Percentiles rank a stretch among this genome's conserved stretches.
Evolutionary conservation across 2,329 filamentous ascomycete species (phyloP).

Genomic region (Chaetomium globosum): DNA sequence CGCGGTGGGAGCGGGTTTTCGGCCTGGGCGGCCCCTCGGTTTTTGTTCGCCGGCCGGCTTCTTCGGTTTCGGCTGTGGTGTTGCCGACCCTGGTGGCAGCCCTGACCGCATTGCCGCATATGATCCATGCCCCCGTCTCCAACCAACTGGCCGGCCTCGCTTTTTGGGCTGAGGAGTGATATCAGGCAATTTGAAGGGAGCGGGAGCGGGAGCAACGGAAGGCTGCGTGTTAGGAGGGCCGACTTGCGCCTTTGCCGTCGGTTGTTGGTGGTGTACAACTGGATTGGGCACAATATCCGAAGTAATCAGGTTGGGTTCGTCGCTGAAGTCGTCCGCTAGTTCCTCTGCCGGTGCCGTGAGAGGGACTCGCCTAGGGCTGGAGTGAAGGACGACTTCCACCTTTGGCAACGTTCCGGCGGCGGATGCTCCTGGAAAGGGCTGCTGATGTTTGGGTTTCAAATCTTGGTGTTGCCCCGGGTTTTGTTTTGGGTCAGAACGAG

Average conservation of each 20-base stretch:
- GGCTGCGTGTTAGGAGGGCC: slow-evolving; percentile 12
- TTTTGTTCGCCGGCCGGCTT: slow-evolving; percentile 36
- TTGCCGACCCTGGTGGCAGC: slow-evolving; percentile 16
- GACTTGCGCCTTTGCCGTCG: slow-evolving; percentile 5
- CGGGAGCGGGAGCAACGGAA: slow-evolving; percentile 6
- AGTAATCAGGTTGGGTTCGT: slow-evolving; percentile 23
- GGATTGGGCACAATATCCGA: slow-evolving; percentile 29
- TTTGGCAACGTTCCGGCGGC: slow-evolving; percentile 8
- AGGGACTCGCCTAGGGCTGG: slow-evolving; percentile 21
- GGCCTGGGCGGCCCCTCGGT: slow-evolving; percentile 49
- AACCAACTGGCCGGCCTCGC: slow-evolving; percentile 55
- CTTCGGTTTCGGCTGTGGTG: slow-evolving; percentile 27
- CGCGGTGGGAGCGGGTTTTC: slow-evolving; percentile 45
- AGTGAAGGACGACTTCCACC: slow-evolving; percentile 27
- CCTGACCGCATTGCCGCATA: slow-evolving; percentile 35
- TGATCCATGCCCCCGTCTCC: slow-evolving; percentile 43
- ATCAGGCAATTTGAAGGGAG: slow-evolving; percentile 11
- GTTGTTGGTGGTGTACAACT: not conserved
- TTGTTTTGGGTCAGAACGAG: not conserved
- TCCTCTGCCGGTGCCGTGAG: slow-evolving; percentile 16
- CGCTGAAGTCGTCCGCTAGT: slow-evolving; percentile 4
- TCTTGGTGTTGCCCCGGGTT: not conserved
- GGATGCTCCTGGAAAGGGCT: slow-evolving; percentile 16
- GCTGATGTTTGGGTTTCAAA: slow-evolving; percentile 6
- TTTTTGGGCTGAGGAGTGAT: slow-evolving; percentile 35